Percentiles rank a stretch among this genome's conserved stretches.
phyloP scores from a whole-genome alignment of 768 basidiomycete genomes.

The Astraeus odoratus region DNA sequence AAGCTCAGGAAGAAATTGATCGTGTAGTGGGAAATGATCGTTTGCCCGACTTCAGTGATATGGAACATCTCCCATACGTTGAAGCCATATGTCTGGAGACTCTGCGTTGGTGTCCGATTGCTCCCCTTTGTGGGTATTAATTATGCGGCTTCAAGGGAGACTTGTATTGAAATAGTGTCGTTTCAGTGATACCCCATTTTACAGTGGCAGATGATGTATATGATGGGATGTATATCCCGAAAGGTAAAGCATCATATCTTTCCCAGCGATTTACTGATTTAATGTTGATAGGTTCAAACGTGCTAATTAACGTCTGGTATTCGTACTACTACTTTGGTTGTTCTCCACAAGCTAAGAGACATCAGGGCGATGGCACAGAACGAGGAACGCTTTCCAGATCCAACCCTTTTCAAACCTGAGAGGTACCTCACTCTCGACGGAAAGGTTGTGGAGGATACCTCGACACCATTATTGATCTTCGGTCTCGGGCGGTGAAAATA shows the following conservation, averaged over 20 bases:
- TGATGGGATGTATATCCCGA: slow-evolving; percentile 25
- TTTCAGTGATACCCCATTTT: slow-evolving; percentile 17
- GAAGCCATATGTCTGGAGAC: slow-evolving; percentile 27
- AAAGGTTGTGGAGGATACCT: slow-evolving; percentile 2
- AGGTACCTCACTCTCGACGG: slow-evolving; percentile 35
- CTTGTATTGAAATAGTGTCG: neutral
- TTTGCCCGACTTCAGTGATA: slow-evolving; percentile 24
- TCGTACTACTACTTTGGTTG: neutral
- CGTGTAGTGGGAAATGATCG: slow-evolving; percentile 24
- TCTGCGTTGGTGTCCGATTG: slow-evolving; percentile 24
- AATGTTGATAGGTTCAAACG: too few species aligned
- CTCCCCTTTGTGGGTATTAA: slow-evolving; percentile 19
- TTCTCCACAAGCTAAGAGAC: neutral
- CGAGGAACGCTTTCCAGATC: slow-evolving; percentile 42
- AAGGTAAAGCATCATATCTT: too few species aligned
- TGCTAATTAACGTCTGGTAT: too few species aligned
- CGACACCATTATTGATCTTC: slow-evolving; percentile 6
- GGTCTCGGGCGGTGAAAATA: slow-evolving; percentile 20
- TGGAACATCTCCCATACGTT: slow-evolving; percentile 22
- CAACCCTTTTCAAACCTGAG: slow-evolving; percentile 49
- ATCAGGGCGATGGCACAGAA: slow-evolving; percentile 46
- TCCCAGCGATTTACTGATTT: too few species aligned
- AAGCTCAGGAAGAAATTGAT: slow-evolving; percentile 28
- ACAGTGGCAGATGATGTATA: slow-evolving; percentile 18
- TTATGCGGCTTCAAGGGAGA: neutral